A percentile compares a stretch with the other conserved stretches of the same genome.
phyloP scores from a whole-genome alignment of 495 filamentous ascomycete genomes.

The Penicillium desertorum region DNA sequence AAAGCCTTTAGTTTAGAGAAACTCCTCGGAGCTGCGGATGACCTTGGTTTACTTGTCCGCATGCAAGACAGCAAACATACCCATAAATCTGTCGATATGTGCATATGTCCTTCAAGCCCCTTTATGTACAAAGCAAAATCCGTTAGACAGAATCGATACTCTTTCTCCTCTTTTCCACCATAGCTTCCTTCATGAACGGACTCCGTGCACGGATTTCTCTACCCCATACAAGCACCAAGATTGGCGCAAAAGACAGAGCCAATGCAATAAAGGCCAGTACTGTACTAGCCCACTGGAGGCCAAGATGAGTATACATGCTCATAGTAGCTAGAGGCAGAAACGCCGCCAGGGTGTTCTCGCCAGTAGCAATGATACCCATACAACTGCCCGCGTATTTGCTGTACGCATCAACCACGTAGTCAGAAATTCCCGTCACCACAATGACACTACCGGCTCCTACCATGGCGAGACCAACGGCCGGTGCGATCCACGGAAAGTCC shows the following conservation, averaged over 20 bases:
- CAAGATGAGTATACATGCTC: constrained; percentile 36
- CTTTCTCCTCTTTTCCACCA: constrained; percentile 29
- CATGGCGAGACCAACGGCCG: constrained; percentile 39
- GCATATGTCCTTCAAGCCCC: neutral
- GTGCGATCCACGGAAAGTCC: constrained; percentile 37
- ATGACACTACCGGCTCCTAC: constrained; percentile 27
- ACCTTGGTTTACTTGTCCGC: neutral
- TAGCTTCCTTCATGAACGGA: constrained; percentile 40
- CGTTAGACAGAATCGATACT: constrained; percentile 28
- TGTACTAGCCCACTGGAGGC: constrained; percentile 39
- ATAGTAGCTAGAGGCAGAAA: constrained; percentile 33
- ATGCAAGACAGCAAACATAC: neutral
- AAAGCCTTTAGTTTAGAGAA: neutral
- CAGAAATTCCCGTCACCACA: constrained; percentile 23
- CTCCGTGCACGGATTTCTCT: constrained; percentile 31
- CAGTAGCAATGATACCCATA: constrained; percentile 23
- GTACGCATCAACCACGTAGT: constrained; percentile 33
- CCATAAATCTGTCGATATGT: constrained; percentile 8
- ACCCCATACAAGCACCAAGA: constrained; percentile 33
- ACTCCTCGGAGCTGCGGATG: neutral
- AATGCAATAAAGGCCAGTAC: constrained; percentile 35
- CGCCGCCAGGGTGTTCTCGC: constrained; percentile 27
- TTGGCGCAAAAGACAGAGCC: constrained; percentile 26
- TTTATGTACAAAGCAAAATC: neutral
- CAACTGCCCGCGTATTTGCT: constrained; percentile 29